Base-by-base conservation (phyloP, 164 flowering plant species). In the Saururus chinensis region DNA sequence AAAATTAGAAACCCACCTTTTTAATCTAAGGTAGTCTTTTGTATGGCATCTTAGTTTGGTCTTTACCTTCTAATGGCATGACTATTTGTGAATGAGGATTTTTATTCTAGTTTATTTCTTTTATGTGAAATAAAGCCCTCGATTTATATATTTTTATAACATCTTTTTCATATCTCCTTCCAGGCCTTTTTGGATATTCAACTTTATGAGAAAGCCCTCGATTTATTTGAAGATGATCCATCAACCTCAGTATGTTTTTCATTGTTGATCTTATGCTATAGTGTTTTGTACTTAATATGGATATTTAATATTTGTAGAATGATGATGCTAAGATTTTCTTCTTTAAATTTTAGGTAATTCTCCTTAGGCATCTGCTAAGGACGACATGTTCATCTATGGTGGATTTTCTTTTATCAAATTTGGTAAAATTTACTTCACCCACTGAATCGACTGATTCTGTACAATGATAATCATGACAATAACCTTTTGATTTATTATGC, bases 171-270 rank as follows among this genome's bases (percentile, higher is more conserved):
- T 35, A 58, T 40, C 40, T 56, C 48, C 19, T 20, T 51, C 62
- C 82, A 92, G 98, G 73, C 81, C 66, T 87, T 74, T 78, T 74
- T 88, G 64, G 85, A 84, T 68, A 66, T 93, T 75, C 99, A 93
- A 79, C 83, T 93, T 22, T 88, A 86, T 75, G 96, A 88, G 76
- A 93, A 87, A 66, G 96, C 96, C 57, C 73, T 93, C 59, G 97
- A 90, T 68, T 68, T 93, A 79, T 90, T 93, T 78, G 97, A 93
- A 69, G 91, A 85, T 71, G 96, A 88, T 70, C 95, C 73, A 60
- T 70, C 95, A 77, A 78, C 83, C 68, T 84, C 91, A 13, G 99
- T 93, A 75, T 75, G 89, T 75, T 63, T 26, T 57, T 49, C 55
- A 48, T 26, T 48, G 9, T 35, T 25, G n/a, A 55, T 17, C 35